Conservation (phyloP, 2,329 filamentous ascomycete species). For the Sarocladium strictum region DNA sequence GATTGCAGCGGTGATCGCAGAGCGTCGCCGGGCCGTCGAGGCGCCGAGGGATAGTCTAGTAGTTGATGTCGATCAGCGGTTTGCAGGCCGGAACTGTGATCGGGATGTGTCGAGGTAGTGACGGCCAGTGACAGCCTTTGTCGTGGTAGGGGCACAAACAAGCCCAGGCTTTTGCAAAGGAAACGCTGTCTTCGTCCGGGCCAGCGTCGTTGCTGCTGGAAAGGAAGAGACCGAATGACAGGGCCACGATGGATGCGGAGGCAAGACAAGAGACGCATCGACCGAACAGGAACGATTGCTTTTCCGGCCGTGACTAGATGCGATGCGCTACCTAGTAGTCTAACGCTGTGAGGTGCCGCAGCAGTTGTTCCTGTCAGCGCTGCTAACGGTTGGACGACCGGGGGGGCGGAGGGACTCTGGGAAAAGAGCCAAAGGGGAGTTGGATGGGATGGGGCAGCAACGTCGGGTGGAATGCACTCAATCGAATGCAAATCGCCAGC, state of each 20-base stretch:
- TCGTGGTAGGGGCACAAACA: neutral
- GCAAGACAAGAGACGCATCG: neutral
- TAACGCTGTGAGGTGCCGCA: no score
- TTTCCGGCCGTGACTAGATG: neutral
- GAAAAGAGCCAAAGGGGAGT: neutral
- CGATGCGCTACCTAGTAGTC: neutral
- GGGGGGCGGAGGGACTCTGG: neutral
- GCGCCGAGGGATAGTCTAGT: conserved; percentile 8
- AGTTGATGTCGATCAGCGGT: neutral
- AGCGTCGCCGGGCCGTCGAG: conserved; percentile 3
- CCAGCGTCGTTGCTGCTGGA: neutral
- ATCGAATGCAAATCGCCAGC: neutral
- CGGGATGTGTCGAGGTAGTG: neutral
- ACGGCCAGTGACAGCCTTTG: neutral
- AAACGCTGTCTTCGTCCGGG: neutral
- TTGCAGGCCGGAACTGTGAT: neutral
- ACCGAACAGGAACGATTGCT: neutral
- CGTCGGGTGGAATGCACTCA: neutral
- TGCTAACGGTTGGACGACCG: neutral
- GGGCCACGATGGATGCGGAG: conserved; percentile 3
- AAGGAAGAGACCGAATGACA: neutral
- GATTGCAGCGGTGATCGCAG: conserved; percentile 3
- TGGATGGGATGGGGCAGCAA: neutral
- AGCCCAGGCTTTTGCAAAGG: neutral
- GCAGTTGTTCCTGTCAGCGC: neutral